Evolutionary conservation across 2,329 filamentous ascomycete genomes (phyloP).

Genomic region (Trichoderma sp.): DNA sequence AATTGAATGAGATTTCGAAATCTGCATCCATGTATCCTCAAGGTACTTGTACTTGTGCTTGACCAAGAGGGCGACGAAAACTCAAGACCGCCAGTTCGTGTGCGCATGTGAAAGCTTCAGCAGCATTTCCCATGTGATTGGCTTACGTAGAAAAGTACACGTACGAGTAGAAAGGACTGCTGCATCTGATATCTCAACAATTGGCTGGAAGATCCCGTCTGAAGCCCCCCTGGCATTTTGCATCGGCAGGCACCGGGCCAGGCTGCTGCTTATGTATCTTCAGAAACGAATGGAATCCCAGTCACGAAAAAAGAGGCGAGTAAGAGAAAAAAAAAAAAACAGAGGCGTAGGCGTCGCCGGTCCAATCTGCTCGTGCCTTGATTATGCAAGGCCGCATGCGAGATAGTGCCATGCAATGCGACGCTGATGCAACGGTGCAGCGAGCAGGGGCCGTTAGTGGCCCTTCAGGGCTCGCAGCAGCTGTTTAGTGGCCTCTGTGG

Average conservation of each 20-base stretch:
- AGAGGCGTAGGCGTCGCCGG: background rate
- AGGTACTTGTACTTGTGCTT: background rate
- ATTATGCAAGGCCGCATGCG: conserved; percentile 16
- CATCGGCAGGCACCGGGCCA: conserved; percentile 7
- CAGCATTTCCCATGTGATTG: conserved; percentile 14
- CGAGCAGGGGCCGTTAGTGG: conserved; percentile 5
- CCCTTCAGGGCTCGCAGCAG: background rate
- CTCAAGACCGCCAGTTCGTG: background rate
- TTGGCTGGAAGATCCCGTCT: background rate
- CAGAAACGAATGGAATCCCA: conserved; percentile 11
- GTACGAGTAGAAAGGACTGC: background rate
- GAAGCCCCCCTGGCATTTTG: background rate
- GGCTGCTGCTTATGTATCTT: background rate
- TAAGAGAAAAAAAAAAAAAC: background rate
- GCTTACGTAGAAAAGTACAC: background rate
- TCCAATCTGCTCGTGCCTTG: conserved; percentile 16
- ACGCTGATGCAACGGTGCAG: conserved; percentile 20
- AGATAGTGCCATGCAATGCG: conserved; percentile 19
- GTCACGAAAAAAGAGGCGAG: background rate
- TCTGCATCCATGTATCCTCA: background rate
- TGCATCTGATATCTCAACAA: background rate
- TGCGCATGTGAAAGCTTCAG: background rate
- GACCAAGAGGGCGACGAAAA: background rate
- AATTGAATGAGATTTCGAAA: background rate
- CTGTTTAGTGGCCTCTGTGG: conserved; percentile 4